A percentile compares a stretch with the other conserved stretches of the same genome.
Evolutionary conservation across 2,329 filamentous ascomycete genomes (phyloP).

Genomic region (Dendryphion nanum): DNA sequence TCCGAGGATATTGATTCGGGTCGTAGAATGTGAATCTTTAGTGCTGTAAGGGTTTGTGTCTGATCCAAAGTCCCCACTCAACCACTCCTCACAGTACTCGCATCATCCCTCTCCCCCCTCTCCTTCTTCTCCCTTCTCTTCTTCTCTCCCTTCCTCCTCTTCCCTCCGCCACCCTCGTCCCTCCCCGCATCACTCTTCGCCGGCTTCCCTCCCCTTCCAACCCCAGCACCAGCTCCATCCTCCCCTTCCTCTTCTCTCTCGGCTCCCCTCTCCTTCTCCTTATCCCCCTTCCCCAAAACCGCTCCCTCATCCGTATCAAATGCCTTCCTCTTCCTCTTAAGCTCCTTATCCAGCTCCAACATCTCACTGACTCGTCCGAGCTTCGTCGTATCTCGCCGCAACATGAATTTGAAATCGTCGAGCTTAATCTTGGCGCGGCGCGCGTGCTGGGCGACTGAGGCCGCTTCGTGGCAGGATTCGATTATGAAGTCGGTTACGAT

Average conservation of each 20-base stretch:
- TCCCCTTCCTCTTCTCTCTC: constrained; percentile 8
- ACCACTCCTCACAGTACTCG: constrained; percentile 6
- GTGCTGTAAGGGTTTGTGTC: too few species aligned
- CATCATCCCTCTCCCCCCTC: constrained; percentile 17
- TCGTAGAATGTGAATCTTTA: too few species aligned
- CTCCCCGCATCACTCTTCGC: constrained; percentile 6
- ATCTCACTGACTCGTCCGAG: constrained; percentile 88
- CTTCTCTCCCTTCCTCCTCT: constrained; percentile 5
- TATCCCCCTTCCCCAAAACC: constrained; percentile 41
- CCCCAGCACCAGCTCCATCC: constrained; percentile 5
- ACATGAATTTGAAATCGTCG: constrained; percentile 94
- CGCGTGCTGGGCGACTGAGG: constrained; percentile 78
- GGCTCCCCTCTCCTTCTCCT: constrained; percentile 7
- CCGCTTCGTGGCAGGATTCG: constrained; percentile 86
- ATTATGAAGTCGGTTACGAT: constrained; percentile 88
- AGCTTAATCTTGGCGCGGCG: constrained; percentile 96
- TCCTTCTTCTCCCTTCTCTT: constrained; percentile 12
- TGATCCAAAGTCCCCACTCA: too few species aligned
- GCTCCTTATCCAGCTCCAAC: constrained; percentile 80
- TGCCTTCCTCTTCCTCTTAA: constrained; percentile 78
- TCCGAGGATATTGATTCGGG: too few species aligned
- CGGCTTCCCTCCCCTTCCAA: constrained; percentile 16
- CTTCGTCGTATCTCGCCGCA: constrained; percentile 80
- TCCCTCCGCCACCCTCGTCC: background rate
- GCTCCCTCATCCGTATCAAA: constrained; percentile 67